Conservation (phyloP, 2,329 filamentous ascomycete genomes). For the Aspergillus cejpii region DNA sequence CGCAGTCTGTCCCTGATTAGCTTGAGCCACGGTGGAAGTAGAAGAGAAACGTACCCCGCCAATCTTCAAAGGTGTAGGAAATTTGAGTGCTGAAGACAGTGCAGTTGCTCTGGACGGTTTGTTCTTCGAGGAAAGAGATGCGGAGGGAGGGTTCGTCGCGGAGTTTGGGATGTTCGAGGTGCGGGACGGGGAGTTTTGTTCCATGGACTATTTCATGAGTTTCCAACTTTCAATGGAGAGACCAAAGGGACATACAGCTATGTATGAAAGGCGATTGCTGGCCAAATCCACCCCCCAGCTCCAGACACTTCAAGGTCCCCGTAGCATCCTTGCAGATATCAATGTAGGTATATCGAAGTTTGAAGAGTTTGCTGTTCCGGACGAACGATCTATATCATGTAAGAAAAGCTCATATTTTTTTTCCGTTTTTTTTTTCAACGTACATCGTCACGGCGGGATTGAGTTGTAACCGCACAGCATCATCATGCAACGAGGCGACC, state of each 20-base stretch:
- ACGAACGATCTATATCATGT: constrained; percentile 31
- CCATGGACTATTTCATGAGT: constrained; percentile 27
- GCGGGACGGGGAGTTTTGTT: constrained; percentile 36
- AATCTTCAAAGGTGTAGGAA: constrained; percentile 40
- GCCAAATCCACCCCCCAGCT: constrained; percentile 34
- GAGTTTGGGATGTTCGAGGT: constrained; percentile 39
- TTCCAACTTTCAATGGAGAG: neutral
- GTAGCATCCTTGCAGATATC: constrained; percentile 36
- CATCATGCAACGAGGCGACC: constrained; percentile 25
- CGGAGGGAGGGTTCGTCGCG: constrained; percentile 30
- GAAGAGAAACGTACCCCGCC: constrained; percentile 27
- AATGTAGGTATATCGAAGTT: constrained; percentile 35
- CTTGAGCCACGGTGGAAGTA: constrained; percentile 1
- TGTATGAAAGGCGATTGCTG: constrained; percentile 35
- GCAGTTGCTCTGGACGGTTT: constrained; percentile 37
- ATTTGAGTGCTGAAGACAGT: constrained; percentile 38
- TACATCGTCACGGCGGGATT: constrained; percentile 33
- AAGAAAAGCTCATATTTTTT: no score
- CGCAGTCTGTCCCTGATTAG: constrained; percentile 28
- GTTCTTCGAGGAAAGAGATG: constrained; percentile 40
- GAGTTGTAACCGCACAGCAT: constrained; percentile 27
- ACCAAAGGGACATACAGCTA: constrained; percentile 27
- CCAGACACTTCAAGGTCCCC: constrained; percentile 32
- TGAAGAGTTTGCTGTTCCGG: constrained; percentile 36
- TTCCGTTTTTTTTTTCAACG: no score